phyloP scores from a whole-genome alignment of 2,329 filamentous ascomycete genomes.

The Penicillium sp. region DNA sequence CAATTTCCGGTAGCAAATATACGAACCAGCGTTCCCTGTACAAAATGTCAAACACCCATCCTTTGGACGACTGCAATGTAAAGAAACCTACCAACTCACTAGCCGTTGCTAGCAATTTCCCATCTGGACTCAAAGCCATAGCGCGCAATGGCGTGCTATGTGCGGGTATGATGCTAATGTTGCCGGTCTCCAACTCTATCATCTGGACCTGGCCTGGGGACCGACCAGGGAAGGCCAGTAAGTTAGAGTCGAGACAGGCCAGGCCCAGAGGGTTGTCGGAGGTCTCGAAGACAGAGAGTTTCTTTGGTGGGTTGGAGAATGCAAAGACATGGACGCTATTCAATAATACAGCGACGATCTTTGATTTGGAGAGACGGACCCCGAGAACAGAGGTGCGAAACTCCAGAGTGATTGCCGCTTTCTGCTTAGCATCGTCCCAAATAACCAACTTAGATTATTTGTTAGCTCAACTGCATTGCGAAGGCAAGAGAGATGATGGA shows the following conservation, averaged over 20 bases:
- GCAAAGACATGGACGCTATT: slow-evolving; percentile 79
- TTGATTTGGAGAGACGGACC: slow-evolving; percentile 69
- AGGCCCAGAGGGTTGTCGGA: slow-evolving; percentile 78
- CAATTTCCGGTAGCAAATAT: slow-evolving; percentile 78
- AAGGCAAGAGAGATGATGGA: slow-evolving; percentile 6
- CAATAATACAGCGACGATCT: slow-evolving; percentile 74
- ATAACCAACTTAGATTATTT: slow-evolving; percentile 59
- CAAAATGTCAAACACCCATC: slow-evolving; percentile 17
- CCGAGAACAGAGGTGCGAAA: slow-evolving; percentile 76
- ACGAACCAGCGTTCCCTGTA: slow-evolving; percentile 79
- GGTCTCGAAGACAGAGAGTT: slow-evolving; percentile 76
- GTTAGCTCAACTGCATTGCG: not conserved
- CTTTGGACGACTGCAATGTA: not conserved
- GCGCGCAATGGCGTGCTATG: slow-evolving; percentile 76
- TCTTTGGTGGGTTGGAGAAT: slow-evolving; percentile 67
- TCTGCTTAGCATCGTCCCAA: slow-evolving; percentile 83
- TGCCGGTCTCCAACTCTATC: slow-evolving; percentile 70
- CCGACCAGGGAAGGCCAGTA: slow-evolving; percentile 81
- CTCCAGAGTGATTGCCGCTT: slow-evolving; percentile 70
- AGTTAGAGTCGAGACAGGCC: slow-evolving; percentile 68
- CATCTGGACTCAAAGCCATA: slow-evolving; percentile 74
- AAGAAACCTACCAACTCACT: slow-evolving; percentile 64
- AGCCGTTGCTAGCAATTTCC: slow-evolving; percentile 78
- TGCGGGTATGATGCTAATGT: slow-evolving; percentile 89
- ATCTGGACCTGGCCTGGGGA: slow-evolving; percentile 85